Percentiles rank a stretch among this genome's conserved stretches.
phyloP scores from a whole-genome alignment of 306 rosid species.

The Malus domestica region DNA sequence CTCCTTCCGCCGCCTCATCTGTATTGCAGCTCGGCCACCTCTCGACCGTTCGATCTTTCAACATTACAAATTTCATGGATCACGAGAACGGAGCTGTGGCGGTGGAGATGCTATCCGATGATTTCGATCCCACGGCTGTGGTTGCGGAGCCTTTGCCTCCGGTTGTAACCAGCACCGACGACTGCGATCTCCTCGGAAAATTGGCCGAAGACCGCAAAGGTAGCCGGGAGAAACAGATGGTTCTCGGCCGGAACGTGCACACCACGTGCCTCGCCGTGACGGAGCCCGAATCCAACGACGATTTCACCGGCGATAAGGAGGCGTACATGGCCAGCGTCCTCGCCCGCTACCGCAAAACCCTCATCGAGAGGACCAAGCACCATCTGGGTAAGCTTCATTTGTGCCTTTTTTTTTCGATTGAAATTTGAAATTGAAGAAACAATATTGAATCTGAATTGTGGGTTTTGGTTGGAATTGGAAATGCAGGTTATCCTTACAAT shows the following conservation, averaged over 20 bases:
- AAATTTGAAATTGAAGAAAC: not conserved
- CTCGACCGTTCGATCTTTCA: not conserved
- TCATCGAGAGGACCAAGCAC: slow-evolving; percentile 56
- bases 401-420: not conserved
- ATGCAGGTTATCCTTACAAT: slow-evolving; percentile 78
- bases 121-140: slow-evolving; percentile 26
- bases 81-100: not conserved
- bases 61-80: not conserved
- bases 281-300: slow-evolving; percentile 74
- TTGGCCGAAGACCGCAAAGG: slow-evolving; percentile 2
- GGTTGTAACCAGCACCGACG: not conserved
- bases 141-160: slow-evolving; percentile 37
- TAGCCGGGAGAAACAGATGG: slow-evolving; percentile 34
- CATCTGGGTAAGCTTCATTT: slow-evolving; percentile 45
- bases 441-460: not conserved
- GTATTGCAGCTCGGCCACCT: not conserved
- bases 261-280: slow-evolving; percentile 54
- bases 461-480: not conserved
- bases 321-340: slow-evolving; percentile 80
- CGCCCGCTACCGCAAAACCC: slow-evolving; percentile 56
- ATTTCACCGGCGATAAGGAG: slow-evolving; percentile 68
- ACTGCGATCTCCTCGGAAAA: slow-evolving; percentile 1
- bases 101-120: slow-evolving; percentile 8
- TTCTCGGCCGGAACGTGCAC: slow-evolving; percentile 61
- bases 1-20: not conserved